phyloP scores from a whole-genome alignment of 2,329 filamentous ascomycete genomes.

The Helicocarpus griseus region DNA sequence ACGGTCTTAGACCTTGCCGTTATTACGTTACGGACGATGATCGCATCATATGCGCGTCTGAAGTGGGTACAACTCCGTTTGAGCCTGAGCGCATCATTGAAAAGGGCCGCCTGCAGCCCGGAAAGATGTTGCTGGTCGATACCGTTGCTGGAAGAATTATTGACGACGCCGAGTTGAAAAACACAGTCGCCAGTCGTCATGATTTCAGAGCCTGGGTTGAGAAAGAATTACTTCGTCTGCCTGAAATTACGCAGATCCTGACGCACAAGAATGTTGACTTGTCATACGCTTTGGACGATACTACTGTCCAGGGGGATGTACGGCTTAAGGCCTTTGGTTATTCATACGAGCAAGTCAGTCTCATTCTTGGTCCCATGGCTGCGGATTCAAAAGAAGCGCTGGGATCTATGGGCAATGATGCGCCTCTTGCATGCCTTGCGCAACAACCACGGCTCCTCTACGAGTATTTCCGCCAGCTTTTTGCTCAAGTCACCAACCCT shows the following conservation, averaged over 20 bases:
- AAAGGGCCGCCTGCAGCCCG: constrained; percentile 87
- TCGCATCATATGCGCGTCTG: constrained; percentile 91
- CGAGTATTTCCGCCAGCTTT: constrained; percentile 96
- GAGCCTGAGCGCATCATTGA: constrained; percentile 84
- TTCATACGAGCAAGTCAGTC: constrained; percentile 86
- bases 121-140: constrained; percentile 92
- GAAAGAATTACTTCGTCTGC: constrained; percentile 71
- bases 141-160: constrained; percentile 86
- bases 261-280: constrained; percentile 50
- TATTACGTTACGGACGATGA: constrained; percentile 97
- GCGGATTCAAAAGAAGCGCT: constrained; percentile 95
- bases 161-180: constrained; percentile 85
- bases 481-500: constrained; percentile 95
- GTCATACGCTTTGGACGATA: constrained; percentile 55
- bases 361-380: constrained; percentile 89
- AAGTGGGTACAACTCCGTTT: constrained; percentile 86
- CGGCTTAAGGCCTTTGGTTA: constrained; percentile 83
- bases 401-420: constrained; percentile 97
- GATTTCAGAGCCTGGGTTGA: constrained; percentile 87
- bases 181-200: constrained; percentile 72
- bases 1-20: constrained; percentile 87
- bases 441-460: constrained; percentile 78
- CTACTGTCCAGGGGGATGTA: constrained; percentile 71
- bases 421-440: constrained; percentile 83
- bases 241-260: constrained; percentile 56